Conservation (phyloP, 1,284 basidiomycete genomes). For the Phylloboletellus chloephorus region DNA sequence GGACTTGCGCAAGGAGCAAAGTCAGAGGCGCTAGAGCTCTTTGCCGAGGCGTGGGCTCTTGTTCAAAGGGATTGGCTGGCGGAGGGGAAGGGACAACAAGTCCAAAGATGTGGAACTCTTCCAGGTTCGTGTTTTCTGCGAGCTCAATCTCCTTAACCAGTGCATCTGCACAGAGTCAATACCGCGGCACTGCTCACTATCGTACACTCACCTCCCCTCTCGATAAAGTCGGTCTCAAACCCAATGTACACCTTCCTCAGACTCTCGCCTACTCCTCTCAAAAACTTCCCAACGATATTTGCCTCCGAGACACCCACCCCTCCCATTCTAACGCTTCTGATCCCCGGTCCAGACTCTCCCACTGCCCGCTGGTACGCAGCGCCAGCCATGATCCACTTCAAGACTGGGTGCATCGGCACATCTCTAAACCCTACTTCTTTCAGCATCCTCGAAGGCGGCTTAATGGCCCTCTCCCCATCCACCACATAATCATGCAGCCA, state of each 20-base stretch:
- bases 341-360: slow-evolving; percentile 11
- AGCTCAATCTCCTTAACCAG: slow-evolving; percentile 29
- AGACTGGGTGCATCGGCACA: slow-evolving; percentile 18
- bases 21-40: slow-evolving; percentile 24
- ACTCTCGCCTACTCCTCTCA: slow-evolving; percentile 17
- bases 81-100: slow-evolving; percentile 31
- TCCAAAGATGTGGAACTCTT: slow-evolving; percentile 32
- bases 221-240: slow-evolving; percentile 30
- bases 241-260: slow-evolving; percentile 28
- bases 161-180: slow-evolving; percentile 17
- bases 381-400: slow-evolving; percentile 28
- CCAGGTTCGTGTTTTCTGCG: slow-evolving; percentile 20
- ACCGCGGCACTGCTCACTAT: background rate
- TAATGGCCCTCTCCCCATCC: slow-evolving; percentile 11
- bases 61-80: slow-evolving; percentile 20
- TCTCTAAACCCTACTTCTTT: slow-evolving; percentile 27
- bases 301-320: slow-evolving; percentile 27
- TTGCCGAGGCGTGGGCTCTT: slow-evolving; percentile 8
- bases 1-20: slow-evolving; percentile 22
- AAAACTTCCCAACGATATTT: slow-evolving; percentile 24
- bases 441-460: slow-evolving; percentile 19
- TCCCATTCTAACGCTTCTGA: slow-evolving; percentile 27
- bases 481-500: slow-evolving; percentile 7
- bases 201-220: slow-evolving; percentile 26
- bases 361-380: slow-evolving; percentile 9